Base-by-base conservation (phyloP, 495 filamentous ascomycete genomes). In the Ramalina peruviana region DNA sequence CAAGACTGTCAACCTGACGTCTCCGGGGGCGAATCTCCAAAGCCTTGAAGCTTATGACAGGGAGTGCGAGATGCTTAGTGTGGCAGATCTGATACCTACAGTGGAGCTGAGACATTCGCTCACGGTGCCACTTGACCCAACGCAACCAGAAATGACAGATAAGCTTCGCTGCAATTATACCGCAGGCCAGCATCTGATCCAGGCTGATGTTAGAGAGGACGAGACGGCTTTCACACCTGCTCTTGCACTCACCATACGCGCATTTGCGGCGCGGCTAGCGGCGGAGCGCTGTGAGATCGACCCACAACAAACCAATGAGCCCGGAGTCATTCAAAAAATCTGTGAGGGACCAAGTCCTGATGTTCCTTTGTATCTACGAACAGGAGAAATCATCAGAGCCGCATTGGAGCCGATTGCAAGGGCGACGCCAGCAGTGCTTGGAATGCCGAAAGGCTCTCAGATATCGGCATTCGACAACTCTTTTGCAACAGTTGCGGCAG, bases 391-490 rank as follows among this genome's bases (percentile, higher is more conserved):
- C 7, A 19, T 48, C 13, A 33, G 26, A 21, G 39, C 67, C 12
- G 72, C 74, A 6, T 78, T 82, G 50, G 76, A 77, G 48, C 74
- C 78, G 15, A 75, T 80, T 48, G 70, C 72, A 23, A 62, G 62
- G 16, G 58, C 72, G 1, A 65, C 73, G 11, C 67, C 65, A n/a
- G 60, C 65, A 16, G 58, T 54, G 56, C 27, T 63, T 53, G 17
- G 65, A 60, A 37, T 69, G 62, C 47, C 61, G 66, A 23, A 73
- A 70, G 50, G 42, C 6, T 44, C 48, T 38, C 45, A 49, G 13
- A 52, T 77, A 0, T 87, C 85, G 0, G 72, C 80, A 0, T 85
- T 94, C 52, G 85, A 93, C 50, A 75, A 85, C 36, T 76, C 79
- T 0, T 58, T 80, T 37, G 57, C 65, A 3, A 66, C 78, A 9